These are phyloP conservation scores for Carnegiea gigantea DNA, from an alignment of 179 eudicot genomes.

Conservation along the genomic window DNA sequence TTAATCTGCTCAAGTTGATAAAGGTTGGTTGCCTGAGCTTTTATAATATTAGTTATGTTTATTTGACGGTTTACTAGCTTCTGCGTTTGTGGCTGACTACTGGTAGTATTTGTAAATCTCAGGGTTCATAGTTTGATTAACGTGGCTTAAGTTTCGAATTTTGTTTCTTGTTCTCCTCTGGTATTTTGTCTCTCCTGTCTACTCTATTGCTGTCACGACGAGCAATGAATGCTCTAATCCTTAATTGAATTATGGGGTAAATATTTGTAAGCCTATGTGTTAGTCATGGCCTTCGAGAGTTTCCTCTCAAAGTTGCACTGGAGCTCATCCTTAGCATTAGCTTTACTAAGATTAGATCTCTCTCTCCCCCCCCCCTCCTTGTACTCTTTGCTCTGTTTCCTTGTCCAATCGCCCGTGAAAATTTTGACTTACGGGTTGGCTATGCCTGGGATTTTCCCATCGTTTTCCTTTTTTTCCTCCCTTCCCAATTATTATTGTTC, in stretches of 20 bases:
- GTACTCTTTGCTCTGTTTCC: too few relatives aligned
- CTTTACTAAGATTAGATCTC: too few relatives aligned
- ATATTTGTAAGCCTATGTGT: neutral
- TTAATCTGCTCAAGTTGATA: slow-evolving; percentile 86
- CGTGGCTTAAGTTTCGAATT: neutral
- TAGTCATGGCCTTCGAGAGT: neutral
- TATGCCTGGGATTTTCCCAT: too few relatives aligned
- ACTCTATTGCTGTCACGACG: neutral
- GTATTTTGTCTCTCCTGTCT: neutral
- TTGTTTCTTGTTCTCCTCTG: neutral
- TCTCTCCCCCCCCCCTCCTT: too few relatives aligned
- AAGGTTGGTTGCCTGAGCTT: slow-evolving; percentile 49
- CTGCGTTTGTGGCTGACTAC: neutral
- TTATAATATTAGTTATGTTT: neutral
- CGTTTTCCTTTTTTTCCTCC: too few relatives aligned
- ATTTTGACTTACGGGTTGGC: too few relatives aligned
- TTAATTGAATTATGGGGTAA: neutral
- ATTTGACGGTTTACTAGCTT: neutral
- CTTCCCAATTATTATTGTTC: too few relatives aligned
- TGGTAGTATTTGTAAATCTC: neutral
- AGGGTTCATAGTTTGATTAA: neutral
- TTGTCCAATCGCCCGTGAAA: too few relatives aligned
- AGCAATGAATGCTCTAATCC: neutral
- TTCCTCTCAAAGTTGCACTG: neutral
- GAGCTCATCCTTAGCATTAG: too few relatives aligned